Evolutionary conservation across 2,329 filamentous ascomycete genomes (phyloP).

Genomic region (Chaetomium sp.): DNA sequence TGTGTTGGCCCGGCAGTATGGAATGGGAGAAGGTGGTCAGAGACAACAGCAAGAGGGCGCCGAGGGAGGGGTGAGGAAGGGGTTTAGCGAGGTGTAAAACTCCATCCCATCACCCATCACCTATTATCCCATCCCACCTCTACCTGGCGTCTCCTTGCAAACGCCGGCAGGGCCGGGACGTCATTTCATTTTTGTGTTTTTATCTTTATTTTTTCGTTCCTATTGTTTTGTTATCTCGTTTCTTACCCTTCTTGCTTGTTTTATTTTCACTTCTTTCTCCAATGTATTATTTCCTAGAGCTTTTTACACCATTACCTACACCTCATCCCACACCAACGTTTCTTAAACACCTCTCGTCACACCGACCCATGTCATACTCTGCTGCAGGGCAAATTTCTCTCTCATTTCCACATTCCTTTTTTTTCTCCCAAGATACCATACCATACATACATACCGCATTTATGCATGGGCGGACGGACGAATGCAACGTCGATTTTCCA

Average conservation of each 20-base stretch:
- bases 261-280: neutral
- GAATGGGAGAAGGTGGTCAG: conserved; percentile 21
- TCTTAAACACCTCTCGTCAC: too few relatives aligned
- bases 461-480: neutral
- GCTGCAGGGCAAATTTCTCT: neutral
- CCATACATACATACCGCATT: neutral
- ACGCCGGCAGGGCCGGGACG: too few relatives aligned
- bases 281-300: neutral
- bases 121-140: too few relatives aligned
- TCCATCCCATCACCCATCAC: too few relatives aligned
- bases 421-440: too few relatives aligned
- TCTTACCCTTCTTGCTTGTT: neutral
- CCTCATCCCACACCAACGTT: neutral
- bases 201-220: neutral
- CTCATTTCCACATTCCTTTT: neutral
- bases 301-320: neutral
- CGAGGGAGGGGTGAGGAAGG: neutral
- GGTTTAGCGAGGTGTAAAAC: neutral
- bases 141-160: neutral
- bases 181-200: neutral
- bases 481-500: neutral
- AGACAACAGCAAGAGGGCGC: conserved; percentile 7
- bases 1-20: conserved; percentile 45
- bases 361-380: too few relatives aligned
- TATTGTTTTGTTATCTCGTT: neutral